Conservation (phyloP, 768 basidiomycete genomes). For the Termitomyces sp. region DNA sequence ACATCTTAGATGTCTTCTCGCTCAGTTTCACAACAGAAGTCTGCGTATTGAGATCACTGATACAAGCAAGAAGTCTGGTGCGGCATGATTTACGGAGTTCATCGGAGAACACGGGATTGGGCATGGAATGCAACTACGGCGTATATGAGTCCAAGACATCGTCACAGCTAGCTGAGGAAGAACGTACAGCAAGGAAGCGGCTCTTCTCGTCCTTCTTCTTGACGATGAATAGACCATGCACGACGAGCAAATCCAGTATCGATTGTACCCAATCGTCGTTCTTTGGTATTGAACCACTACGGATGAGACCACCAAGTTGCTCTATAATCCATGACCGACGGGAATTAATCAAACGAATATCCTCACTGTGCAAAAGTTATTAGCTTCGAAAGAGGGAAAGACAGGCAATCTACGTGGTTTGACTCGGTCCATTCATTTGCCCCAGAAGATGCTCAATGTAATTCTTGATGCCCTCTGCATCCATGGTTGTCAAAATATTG, state of each 20-base stretch:
- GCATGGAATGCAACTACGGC: conserved; percentile 52
- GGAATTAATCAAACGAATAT: conserved; percentile 42
- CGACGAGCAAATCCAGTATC: conserved; percentile 75
- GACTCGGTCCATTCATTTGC: conserved; percentile 47
- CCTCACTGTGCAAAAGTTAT: conserved; percentile 29
- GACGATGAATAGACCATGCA: conserved; percentile 77
- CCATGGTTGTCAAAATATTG: conserved; percentile 70
- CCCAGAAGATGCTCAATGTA: conserved; percentile 72
- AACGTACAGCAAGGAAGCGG: conserved; percentile 50
- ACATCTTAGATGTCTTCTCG: conserved; percentile 47
- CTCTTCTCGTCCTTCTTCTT: conserved; percentile 71
- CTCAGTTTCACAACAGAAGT: conserved; percentile 44
- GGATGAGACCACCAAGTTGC: conserved; percentile 73
- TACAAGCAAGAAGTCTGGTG: conserved; percentile 60
- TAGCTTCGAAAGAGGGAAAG: conserved; percentile 1
- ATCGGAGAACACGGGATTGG: conserved; percentile 71
- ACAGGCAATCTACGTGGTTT: conserved; percentile 31
- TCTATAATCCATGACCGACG: conserved; percentile 82
- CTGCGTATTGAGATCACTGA: conserved; percentile 70
- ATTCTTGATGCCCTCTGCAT: conserved; percentile 63
- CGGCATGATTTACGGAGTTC: conserved; percentile 62
- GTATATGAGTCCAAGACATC: conserved; percentile 1
- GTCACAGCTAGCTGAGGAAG: not conserved
- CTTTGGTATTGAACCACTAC: conserved; percentile 76
- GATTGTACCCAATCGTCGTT: conserved; percentile 70